Conservation (phyloP, 352 stramenopile species). For the Phytophthora cactorum region DNA sequence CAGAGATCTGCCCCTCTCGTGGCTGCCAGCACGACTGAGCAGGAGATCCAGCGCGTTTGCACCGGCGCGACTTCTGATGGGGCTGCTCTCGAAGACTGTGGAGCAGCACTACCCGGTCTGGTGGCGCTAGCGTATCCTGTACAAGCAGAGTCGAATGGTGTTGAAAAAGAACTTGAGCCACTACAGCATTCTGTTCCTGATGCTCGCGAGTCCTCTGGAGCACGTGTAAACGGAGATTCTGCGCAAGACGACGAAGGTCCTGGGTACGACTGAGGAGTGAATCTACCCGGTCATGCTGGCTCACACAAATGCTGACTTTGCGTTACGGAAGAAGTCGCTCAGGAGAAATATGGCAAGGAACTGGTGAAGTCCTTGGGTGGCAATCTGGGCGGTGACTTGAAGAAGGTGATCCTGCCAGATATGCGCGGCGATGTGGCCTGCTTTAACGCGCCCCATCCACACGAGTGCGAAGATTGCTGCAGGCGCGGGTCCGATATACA, state of each 20-base stretch:
- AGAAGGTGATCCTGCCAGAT: constrained; percentile 62
- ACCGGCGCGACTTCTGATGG: constrained; percentile 26
- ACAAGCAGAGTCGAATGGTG: constrained; percentile 61
- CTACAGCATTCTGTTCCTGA: constrained; percentile 56
- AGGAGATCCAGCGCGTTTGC: constrained; percentile 51
- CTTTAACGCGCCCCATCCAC: constrained; percentile 61
- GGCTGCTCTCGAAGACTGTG: constrained; percentile 20
- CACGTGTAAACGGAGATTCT: constrained; percentile 66
- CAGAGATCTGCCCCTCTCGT: constrained; percentile 11
- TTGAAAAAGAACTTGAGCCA: constrained; percentile 55
- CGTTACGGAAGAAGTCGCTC: constrained; percentile 80
- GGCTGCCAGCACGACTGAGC: constrained; percentile 17
- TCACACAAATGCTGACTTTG: constrained; percentile 66
- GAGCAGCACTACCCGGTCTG: constrained; percentile 35
- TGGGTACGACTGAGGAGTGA: constrained; percentile 61
- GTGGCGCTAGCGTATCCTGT: constrained; percentile 41
- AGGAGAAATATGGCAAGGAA: constrained; percentile 58
- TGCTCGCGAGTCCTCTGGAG: constrained; percentile 50
- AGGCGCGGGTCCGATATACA: constrained; percentile 66
- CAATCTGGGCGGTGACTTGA: constrained; percentile 63
- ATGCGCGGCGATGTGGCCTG: constrained; percentile 42
- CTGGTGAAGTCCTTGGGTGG: constrained; percentile 50
- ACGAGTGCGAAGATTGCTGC: constrained; percentile 52
- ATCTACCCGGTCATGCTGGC: constrained; percentile 60
- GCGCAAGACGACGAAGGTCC: constrained; percentile 60